A percentile compares a stretch with the other conserved stretches of the same genome.
Conservation (phyloP, 2,329 filamentous ascomycete species). For the Aspergillus neoniger region DNA sequence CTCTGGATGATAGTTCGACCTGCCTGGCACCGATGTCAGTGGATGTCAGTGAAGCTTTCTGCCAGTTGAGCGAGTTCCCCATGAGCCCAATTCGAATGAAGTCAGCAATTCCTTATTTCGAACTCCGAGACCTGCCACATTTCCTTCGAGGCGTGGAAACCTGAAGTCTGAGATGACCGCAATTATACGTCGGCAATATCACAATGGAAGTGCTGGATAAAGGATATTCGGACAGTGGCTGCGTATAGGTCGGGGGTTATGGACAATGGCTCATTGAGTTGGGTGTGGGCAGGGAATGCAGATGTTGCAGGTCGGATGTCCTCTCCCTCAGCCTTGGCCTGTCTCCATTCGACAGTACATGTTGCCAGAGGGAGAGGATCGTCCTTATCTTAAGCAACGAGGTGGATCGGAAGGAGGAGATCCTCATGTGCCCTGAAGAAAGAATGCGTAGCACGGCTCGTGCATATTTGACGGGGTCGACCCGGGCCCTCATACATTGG, state of each 20-base stretch:
- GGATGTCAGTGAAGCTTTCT: slow-evolving; percentile 6
- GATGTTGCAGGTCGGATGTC: background rate
- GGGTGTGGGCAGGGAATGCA: background rate
- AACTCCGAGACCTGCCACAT: slow-evolving; percentile 3
- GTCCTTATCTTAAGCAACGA: slow-evolving; percentile 8
- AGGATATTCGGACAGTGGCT: background rate
- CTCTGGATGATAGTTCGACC: slow-evolving; percentile 1
- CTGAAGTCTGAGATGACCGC: background rate
- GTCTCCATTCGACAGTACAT: slow-evolving; percentile 11
- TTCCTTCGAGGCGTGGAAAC: slow-evolving; percentile 8
- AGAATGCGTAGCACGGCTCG: slow-evolving; percentile 20
- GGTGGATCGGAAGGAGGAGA: slow-evolving; percentile 18
- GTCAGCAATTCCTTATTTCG: slow-evolving; percentile 14
- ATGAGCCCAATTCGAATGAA: slow-evolving; percentile 14
- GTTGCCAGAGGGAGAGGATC: slow-evolving; percentile 11
- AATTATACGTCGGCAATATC: background rate
- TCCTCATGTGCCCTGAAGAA: slow-evolving; percentile 6
- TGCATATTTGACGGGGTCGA: slow-evolving; percentile 22
- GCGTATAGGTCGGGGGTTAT: background rate
- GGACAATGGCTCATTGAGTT: background rate
- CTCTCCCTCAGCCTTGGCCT: background rate
- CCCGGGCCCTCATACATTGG: slow-evolving; percentile 21
- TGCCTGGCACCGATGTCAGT: background rate
- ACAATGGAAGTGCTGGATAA: background rate
- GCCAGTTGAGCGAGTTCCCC: slow-evolving; percentile 8